phyloP scores from a whole-genome alignment of 2,329 filamentous ascomycete genomes.

The Verticillium longisporum region DNA sequence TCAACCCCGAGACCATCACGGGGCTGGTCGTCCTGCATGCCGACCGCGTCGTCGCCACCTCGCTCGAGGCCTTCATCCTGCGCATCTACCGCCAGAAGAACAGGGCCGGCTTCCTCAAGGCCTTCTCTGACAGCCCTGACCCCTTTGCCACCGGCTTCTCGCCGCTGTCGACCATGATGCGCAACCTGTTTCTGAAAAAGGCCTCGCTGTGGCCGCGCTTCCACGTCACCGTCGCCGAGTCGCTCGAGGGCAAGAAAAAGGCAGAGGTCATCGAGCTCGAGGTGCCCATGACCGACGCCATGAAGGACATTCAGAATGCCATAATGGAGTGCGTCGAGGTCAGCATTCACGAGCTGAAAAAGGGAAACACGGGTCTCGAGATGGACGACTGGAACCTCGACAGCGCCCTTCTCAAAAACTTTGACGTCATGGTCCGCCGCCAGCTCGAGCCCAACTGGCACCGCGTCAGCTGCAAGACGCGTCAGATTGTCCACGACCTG shows the following conservation, averaged over 20 bases:
- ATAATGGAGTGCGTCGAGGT: conserved; percentile 94
- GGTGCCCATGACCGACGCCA: conserved; percentile 89
- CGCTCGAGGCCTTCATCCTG: conserved; percentile 89
- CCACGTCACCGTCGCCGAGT: conserved; percentile 82
- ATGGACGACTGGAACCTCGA: conserved; percentile 97
- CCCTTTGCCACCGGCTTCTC: conserved; percentile 84
- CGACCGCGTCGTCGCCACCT: conserved; percentile 78
- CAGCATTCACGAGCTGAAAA: conserved; percentile 89
- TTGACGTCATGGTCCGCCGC: conserved; percentile 79
- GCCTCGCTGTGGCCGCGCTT: conserved; percentile 89
- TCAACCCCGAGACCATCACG: conserved; percentile 79
- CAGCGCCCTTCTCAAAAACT: conserved; percentile 85
- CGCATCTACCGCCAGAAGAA: conserved; percentile 93
- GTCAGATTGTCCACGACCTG: conserved; percentile 87
- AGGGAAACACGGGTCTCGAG: conserved; percentile 80
- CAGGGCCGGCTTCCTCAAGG: conserved; percentile 88
- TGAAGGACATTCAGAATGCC: conserved; percentile 89
- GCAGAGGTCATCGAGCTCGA: conserved; percentile 97
- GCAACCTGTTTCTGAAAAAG: conserved; percentile 84
- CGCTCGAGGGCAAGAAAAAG: conserved; percentile 83
- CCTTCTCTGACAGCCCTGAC: conserved; percentile 90
- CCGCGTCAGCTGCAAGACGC: conserved; percentile 88
- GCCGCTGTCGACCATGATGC: conserved; percentile 82
- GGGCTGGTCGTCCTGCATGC: conserved; percentile 84
- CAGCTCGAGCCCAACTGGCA: conserved; percentile 98